A percentile compares a stretch with the other conserved stretches of the same genome.
Evolutionary conservation across 805 yeast species (phyloP).

Genomic region (Isabelozyma gotoi): DNA sequence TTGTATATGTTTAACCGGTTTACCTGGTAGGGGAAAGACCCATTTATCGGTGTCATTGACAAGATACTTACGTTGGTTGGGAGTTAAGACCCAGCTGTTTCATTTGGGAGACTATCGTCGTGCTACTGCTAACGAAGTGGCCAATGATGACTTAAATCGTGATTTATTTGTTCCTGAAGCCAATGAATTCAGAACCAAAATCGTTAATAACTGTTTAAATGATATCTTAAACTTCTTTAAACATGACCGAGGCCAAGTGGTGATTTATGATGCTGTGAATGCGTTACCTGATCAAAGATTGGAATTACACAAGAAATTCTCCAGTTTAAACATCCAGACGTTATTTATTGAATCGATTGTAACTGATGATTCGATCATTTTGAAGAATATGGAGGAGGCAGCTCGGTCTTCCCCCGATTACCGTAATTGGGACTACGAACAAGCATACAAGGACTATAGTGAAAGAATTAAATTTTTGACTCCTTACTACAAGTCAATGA

Average conservation of each 20-base stretch:
- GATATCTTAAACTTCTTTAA: constrained; percentile 74
- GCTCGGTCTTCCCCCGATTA: constrained; percentile 91
- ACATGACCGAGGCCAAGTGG: constrained; percentile 86
- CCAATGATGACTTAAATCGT: constrained; percentile 53
- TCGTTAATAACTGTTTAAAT: constrained; percentile 60
- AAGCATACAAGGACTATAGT: constrained; percentile 76
- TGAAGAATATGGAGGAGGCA: constrained; percentile 71
- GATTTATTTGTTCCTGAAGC: constrained; percentile 63
- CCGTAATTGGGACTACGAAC: constrained; percentile 65
- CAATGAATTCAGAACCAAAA: constrained; percentile 50
- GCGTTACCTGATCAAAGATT: constrained; percentile 70
- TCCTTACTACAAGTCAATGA: constrained; percentile 72
- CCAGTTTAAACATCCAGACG: constrained; percentile 63
- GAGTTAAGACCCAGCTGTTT: constrained; percentile 87
- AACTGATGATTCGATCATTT: constrained; percentile 66
- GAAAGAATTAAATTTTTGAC: constrained; percentile 67
- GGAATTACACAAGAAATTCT: constrained; percentile 54
- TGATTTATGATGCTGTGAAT: constrained; percentile 93
- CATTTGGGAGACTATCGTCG: constrained; percentile 92
- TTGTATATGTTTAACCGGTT: constrained; percentile 83
- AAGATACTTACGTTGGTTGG: constrained; percentile 92
- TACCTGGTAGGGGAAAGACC: constrained; percentile 96
- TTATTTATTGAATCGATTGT: constrained; percentile 86
- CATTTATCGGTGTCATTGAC: constrained; percentile 88
- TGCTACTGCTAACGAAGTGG: constrained; percentile 25